These are phyloP conservation scores for Solanum paucissectum DNA, from an alignment of 257 asterid genomes.

Conservation along the genomic window DNA sequence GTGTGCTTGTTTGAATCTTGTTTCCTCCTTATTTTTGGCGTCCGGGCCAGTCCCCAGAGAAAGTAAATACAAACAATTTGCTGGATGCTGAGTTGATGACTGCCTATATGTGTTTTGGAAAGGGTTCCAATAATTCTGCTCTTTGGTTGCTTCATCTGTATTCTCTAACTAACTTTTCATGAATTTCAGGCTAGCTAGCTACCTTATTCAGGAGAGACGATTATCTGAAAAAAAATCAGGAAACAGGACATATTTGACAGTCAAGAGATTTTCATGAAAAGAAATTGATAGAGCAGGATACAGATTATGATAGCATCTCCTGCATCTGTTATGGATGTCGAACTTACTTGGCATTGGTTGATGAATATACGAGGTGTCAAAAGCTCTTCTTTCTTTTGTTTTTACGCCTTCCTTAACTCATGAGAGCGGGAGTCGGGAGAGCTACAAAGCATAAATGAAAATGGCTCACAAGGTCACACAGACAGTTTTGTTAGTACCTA, in stretches of 20 bases:
- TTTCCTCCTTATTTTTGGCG: conserved; percentile 12
- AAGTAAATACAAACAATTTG: conserved; percentile 60
- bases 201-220: conserved; percentile 33
- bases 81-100: conserved; percentile 28
- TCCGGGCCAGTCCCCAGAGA: conserved; percentile 65
- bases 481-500: no score
- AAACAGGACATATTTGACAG: conserved; percentile 51
- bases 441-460: no score
- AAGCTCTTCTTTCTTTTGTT: no score
- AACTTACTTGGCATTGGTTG: not conserved
- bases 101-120: not conserved
- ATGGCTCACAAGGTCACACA: no score
- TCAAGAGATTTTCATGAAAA: conserved; percentile 19
- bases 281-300: conserved; percentile 22
- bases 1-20: not conserved
- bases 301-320: conserved; percentile 36
- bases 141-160: not conserved
- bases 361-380: no score
- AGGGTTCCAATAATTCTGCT: not conserved
- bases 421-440: no score
- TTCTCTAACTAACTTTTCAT: conserved; percentile 1
- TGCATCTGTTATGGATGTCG: conserved; percentile 71
- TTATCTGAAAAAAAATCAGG: conserved; percentile 28
- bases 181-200: conserved; percentile 39
- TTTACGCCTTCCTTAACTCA: no score